phyloP scores from a whole-genome alignment of 371 early-diverging fungal genomes.

The Apophysomyces variabilis region DNA sequence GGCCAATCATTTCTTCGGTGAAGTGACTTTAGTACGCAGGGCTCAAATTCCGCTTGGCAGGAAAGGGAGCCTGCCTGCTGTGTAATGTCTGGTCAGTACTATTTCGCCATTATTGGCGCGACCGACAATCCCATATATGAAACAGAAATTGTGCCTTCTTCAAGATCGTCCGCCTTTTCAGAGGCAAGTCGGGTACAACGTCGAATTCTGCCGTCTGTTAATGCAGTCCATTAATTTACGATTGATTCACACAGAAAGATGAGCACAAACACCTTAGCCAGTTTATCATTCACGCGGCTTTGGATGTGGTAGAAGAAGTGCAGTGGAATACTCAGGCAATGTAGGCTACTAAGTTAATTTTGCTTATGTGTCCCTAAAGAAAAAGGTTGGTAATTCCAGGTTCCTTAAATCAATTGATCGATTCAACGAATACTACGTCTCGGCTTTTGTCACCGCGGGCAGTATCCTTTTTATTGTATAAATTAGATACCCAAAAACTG shows the following conservation, averaged over 20 bases:
- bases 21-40: no score
- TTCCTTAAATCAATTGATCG: constrained; percentile 93
- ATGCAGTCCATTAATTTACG: background rate
- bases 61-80: no score
- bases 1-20: no score
- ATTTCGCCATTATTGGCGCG: constrained; percentile 93
- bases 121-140: constrained; percentile 95
- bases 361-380: background rate
- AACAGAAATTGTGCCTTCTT: constrained; percentile 77
- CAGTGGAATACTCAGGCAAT: constrained; percentile 84
- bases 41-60: no score
- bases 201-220: background rate
- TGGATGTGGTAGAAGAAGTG: constrained; percentile 95
- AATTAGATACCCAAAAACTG: background rate
- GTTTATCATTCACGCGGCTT: constrained; percentile 93
- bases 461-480: constrained; percentile 52
- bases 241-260: constrained; percentile 56
- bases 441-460: constrained; percentile 91
- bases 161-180: constrained; percentile 41
- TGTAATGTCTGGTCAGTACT: constrained; percentile 69
- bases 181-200: constrained; percentile 42
- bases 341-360: constrained; percentile 44
- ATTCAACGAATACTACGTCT: constrained; percentile 92
- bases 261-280: constrained; percentile 93
- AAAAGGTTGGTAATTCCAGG: constrained; percentile 47